Evolutionary conservation across 2,329 filamentous ascomycete species (phyloP).

Genomic region (Talaromyces rugulosus): DNA sequence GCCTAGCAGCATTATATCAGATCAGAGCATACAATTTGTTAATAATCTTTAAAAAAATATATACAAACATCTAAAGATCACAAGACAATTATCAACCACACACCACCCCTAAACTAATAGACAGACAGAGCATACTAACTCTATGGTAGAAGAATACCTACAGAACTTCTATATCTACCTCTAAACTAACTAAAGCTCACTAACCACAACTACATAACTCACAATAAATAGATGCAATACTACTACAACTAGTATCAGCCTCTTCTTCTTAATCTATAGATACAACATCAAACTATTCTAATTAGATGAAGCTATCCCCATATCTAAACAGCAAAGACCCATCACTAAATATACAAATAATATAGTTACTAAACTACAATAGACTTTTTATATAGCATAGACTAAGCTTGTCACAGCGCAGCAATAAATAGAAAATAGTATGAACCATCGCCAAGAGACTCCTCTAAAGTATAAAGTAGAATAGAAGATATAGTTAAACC

Average conservation of each 20-base stretch:
- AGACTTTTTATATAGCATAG: too few relatives aligned
- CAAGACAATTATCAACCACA: not conserved
- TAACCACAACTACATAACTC: not conserved
- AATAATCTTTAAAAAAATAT: too few relatives aligned
- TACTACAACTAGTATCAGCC: not conserved
- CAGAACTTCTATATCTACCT: not conserved
- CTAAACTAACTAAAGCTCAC: not conserved
- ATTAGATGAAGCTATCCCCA: not conserved
- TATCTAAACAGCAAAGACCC: not conserved
- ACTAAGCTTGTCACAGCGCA: not conserved
- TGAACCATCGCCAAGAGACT: not conserved
- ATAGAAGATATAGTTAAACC: not conserved
- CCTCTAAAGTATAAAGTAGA: not conserved
- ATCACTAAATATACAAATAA: not conserved
- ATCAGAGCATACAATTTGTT: not conserved
- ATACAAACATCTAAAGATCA: too few relatives aligned
- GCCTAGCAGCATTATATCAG: not conserved
- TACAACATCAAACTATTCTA: not conserved
- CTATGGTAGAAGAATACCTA: not conserved
- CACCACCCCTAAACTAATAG: not conserved
- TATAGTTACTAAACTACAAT: too few relatives aligned
- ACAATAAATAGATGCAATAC: not conserved
- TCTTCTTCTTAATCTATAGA: not conserved
- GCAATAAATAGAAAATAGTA: not conserved
- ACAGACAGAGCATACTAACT: not conserved